A percentile compares a stretch with the other conserved stretches of the same genome.
Conservation (phyloP, 805 yeast species). For the Pichia nanzhaoensis region DNA sequence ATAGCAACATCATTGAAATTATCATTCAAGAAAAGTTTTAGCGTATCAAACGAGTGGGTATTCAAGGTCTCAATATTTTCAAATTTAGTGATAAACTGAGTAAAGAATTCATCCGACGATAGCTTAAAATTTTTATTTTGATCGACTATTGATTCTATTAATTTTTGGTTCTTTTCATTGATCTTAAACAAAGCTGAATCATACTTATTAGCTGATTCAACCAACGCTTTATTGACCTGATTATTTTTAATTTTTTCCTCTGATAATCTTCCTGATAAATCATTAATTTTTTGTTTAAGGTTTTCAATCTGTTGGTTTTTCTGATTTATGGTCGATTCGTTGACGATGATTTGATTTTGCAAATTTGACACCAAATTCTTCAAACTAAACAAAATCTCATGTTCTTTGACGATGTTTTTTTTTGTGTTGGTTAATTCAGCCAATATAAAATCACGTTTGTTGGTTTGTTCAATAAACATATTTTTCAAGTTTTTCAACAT, state of each 20-base stretch:
- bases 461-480: constrained; percentile 3
- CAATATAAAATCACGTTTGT: constrained; percentile 2
- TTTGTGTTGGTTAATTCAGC: constrained; percentile 13
- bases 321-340: constrained; percentile 9
- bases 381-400: constrained; percentile 10
- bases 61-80: background rate
- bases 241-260: constrained; percentile 38
- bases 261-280: constrained; percentile 39
- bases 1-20: constrained; percentile 3
- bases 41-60: background rate
- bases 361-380: constrained; percentile 15
- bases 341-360: constrained; percentile 12
- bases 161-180: constrained; percentile 1
- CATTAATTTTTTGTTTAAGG: constrained; percentile 34
- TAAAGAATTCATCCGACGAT: background rate
- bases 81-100: background rate
- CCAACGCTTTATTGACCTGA: constrained; percentile 23
- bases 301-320: constrained; percentile 25
- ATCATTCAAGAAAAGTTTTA: background rate
- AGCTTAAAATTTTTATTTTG: background rate
- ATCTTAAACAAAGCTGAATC: constrained; percentile 12
- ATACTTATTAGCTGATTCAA: constrained; percentile 8
- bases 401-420: constrained; percentile 3
- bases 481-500: constrained; percentile 9
- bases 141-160: background rate